Evolutionary conservation across 148 eudicot species (phyloP), one percentile per base, ranked within the genome.

Genomic region (Vaccinium darrowii): DNA sequence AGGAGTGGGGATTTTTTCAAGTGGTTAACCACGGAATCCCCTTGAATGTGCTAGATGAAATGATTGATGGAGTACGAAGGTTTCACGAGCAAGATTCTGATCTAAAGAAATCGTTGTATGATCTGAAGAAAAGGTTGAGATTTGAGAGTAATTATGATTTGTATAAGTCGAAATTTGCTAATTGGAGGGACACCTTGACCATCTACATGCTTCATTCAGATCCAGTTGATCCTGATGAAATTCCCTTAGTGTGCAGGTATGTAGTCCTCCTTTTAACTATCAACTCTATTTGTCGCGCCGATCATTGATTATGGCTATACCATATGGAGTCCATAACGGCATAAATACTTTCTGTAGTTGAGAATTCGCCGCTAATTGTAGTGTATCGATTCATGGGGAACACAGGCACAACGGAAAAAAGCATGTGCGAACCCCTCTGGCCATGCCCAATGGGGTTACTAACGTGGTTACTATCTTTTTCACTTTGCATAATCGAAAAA

Each of bases 161-260:
- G 81, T 89, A 80, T 50, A 72, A 14, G 8, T 81, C 86, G 1
- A 78, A 71, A 2, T 86, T 85, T 2, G 81, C 89, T 4, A 79
- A 76, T 54, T 90, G 91, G 92, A 82, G 88, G 83, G 93, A 91
- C 79, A 84, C 79, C 23, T 76, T 57, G 85, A 87, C 63, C 88
- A 30, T 81, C 67, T 78, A 43, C 27, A 14, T 51, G 71, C 16
- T 23, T 85, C 25, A 33, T 13, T 85, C 87, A 13, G 72, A 43
- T 14, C 83, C 53, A 27, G 60, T 76, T 82, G 76, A 74, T 49
- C 86, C 82, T 39, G 56, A 84, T 3, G 87, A 89, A 5, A 21
- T 89, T 36, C 92, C 91, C 49, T 10, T 10, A 18, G 58, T 39
- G 67, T 87, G 85, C 84, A 90, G 91, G 92, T 89, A 27, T 25